phyloP scores from a whole-genome alignment of 83 land plant genomes.

The Isoetes engelmannii region DNA sequence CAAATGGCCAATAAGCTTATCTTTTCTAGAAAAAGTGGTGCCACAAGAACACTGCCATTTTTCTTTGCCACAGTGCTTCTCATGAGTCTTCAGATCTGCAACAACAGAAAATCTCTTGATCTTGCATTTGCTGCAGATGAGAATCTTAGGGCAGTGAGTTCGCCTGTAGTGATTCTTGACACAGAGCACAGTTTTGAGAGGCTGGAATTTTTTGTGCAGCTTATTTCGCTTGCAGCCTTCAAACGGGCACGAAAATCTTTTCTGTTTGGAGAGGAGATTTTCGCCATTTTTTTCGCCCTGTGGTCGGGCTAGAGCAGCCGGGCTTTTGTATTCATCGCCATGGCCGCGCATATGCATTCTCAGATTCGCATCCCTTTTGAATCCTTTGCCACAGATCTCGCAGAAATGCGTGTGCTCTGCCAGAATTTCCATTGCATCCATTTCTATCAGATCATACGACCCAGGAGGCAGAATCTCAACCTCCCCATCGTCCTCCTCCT shows the following conservation, averaged over 20 bases:
- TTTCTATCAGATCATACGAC: slow-evolving; percentile 58
- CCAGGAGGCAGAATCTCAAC: slow-evolving; percentile 60
- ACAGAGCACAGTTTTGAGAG: slow-evolving; percentile 64
- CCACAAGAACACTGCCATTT: slow-evolving; percentile 92
- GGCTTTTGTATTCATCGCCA: slow-evolving; percentile 78
- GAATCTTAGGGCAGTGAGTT: slow-evolving; percentile 74
- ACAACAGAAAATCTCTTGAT: slow-evolving; percentile 66
- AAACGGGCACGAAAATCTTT: slow-evolving; percentile 72
- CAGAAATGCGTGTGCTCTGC: slow-evolving; percentile 87
- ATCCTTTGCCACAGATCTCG: slow-evolving; percentile 73
- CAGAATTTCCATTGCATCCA: slow-evolving; percentile 59
- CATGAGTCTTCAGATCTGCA: slow-evolving; percentile 74
- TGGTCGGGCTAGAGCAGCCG: slow-evolving; percentile 64
- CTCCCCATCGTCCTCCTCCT: slow-evolving; percentile 51
- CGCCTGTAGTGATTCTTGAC: slow-evolving; percentile 80
- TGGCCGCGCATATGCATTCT: slow-evolving; percentile 92
- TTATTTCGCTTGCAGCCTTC: slow-evolving; percentile 70
- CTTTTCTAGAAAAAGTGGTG: slow-evolving; percentile 76
- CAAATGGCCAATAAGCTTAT: slow-evolving; percentile 72
- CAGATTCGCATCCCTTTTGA: slow-evolving; percentile 76
- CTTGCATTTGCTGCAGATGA: slow-evolving; percentile 64
- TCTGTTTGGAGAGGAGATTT: slow-evolving; percentile 14
- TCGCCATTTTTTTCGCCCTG: slow-evolving; percentile 32
- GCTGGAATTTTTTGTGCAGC: slow-evolving; percentile 64
- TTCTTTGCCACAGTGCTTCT: slow-evolving; percentile 67